Base-by-base conservation (phyloP, 1,284 basidiomycete species). In the Tetrapyrgos nigripes region DNA sequence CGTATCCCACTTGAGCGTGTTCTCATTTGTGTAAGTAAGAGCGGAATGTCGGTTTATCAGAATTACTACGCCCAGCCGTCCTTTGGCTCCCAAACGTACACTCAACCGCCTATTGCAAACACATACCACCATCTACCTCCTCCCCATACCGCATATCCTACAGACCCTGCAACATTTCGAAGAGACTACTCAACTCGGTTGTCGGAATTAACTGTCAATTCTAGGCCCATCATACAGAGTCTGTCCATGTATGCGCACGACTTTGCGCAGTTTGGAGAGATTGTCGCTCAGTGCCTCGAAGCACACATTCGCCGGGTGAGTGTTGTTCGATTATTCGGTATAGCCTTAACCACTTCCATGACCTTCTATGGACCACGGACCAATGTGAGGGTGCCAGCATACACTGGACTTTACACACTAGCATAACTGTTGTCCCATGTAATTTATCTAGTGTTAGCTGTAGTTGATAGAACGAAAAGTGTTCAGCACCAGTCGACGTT, bases 161-260 rank as follows among this genome's bases (percentile, higher is more conserved):
- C 86, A 76, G 90, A 92, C 73, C 85, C 93, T 31, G 83, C 83
- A 69, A 82, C 84, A 33, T 96, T 96, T 76, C 90, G 93, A 65
- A 86, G 86, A 76, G 91, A 93, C 74, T 95, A 91, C 76, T 76
- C 85, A 63, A 75, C 80, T 50, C 90, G 94, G 60, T 87, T 98
- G 59, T 82, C 87, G 68, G 86, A 92, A 66, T 88, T 99, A 62
- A 96, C 90, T 44, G 89, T 97, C 81, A 99, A 99, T 77, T 97
- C 96, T 65, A 91, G 96, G 71, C 93, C 95, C 14, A 90, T 98
- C 65, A 99, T 99, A 68, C 96, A 97, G 76, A 87, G 86, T 62
- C 79, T 99, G n/a, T 98, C 97, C 28, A 87, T 97, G 81, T 86
- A 95, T 68, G 96, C 97, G 33, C 92, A 95, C 79, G 92, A 97